These are phyloP conservation scores for Aspergillus spinulosporus DNA, from an alignment of 2,329 filamentous ascomycete genomes.

Conservation along the genomic window DNA sequence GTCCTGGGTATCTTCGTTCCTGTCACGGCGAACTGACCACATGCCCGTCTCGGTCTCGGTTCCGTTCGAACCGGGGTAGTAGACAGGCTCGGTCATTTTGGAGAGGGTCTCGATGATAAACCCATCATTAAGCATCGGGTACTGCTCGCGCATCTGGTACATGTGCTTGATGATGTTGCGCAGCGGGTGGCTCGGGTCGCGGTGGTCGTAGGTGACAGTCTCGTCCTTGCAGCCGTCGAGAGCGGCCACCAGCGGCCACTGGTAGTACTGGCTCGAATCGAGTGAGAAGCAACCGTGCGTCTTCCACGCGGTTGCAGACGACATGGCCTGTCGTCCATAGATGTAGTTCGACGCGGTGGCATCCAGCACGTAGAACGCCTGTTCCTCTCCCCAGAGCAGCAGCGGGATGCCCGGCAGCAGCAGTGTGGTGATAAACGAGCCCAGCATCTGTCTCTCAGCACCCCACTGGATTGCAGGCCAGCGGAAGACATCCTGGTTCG, in stretches of 20 bases:
- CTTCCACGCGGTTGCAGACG: slow-evolving; percentile 62
- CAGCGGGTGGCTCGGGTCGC: slow-evolving; percentile 62
- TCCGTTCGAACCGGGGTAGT: slow-evolving; percentile 54
- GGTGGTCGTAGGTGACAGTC: slow-evolving; percentile 59
- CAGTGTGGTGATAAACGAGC: slow-evolving; percentile 59
- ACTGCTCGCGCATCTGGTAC: slow-evolving; percentile 60
- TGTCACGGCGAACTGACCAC: slow-evolving; percentile 59
- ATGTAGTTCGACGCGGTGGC: slow-evolving; percentile 66
- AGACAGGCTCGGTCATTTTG: slow-evolving; percentile 54
- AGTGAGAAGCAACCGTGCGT: slow-evolving; percentile 64
- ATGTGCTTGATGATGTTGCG: slow-evolving; percentile 63
- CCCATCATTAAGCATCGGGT: slow-evolving; percentile 62
- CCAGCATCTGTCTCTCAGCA: slow-evolving; percentile 58
- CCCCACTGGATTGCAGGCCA: slow-evolving; percentile 62
- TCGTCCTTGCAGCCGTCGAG: slow-evolving; percentile 59
- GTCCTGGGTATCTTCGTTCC: slow-evolving; percentile 52
- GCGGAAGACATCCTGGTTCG: slow-evolving; percentile 66
- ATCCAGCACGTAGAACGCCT: slow-evolving; percentile 64
- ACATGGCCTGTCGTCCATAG: slow-evolving; percentile 65
- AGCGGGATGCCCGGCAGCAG: slow-evolving; percentile 62
- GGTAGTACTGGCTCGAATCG: slow-evolving; percentile 56
- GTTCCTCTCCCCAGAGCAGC: slow-evolving; percentile 66
- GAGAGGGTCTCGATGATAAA: slow-evolving; percentile 57
- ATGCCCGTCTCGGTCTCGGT: slow-evolving; percentile 59
- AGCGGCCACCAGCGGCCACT: slow-evolving; percentile 58